Conservation (phyloP, 176 grass and related monocot genomes). For the sorghum (Sorghum bicolor) region Sorghum_bicolor_NCBIv3 NC_012873.2:34723001-34723500, state of each 20-base stretch:
- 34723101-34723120: not conserved
- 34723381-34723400: not conserved
- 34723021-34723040: not conserved
- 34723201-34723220: not conserved
- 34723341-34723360: not conserved
- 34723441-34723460: conserved; percentile 95
- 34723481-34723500: conserved; percentile 92
- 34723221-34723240: not conserved
- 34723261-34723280: not conserved
- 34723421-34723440: conserved; percentile 95
- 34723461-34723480: conserved; percentile 95
- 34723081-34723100: not conserved
- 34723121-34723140: not conserved
- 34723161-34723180: not conserved
- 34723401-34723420: conserved; percentile 21
- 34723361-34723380: not conserved
- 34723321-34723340: conserved; percentile 9
- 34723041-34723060: not conserved
- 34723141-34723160: not conserved
- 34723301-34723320: not conserved
- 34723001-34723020: not conserved
- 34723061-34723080: not conserved
- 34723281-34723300: not conserved
- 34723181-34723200: not conserved
- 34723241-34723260: not conserved